These are phyloP conservation scores for Xenoacremonium recifei DNA, from an alignment of 2,329 filamentous ascomycete genomes.

Conservation along the genomic window DNA sequence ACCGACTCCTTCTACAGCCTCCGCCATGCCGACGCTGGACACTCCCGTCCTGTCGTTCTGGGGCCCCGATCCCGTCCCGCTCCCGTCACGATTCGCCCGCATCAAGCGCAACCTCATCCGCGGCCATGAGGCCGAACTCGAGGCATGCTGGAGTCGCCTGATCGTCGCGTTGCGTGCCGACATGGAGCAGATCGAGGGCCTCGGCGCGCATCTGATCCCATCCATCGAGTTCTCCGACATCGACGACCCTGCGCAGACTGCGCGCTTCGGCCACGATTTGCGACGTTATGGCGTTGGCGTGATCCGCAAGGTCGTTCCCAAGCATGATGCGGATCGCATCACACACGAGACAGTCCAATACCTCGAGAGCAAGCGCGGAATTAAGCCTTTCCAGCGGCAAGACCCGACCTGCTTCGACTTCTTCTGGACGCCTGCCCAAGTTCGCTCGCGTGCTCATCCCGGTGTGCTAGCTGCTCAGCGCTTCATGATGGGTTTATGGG, in stretches of 20 bases:
- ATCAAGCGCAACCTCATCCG: slow-evolving; percentile 55
- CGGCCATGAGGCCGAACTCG: slow-evolving; percentile 53
- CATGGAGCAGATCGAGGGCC: slow-evolving; percentile 49
- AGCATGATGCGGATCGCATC: slow-evolving; percentile 53
- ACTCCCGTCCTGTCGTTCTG: slow-evolving; percentile 55
- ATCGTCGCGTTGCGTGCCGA: slow-evolving; percentile 51
- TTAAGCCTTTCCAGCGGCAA: slow-evolving; percentile 29
- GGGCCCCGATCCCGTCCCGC: slow-evolving; percentile 55
- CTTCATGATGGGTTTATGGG: slow-evolving; percentile 68
- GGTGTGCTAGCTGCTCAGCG: slow-evolving; percentile 61
- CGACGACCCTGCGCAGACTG: slow-evolving; percentile 44
- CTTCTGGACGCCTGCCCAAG: slow-evolving; percentile 71
- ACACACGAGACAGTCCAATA: slow-evolving; percentile 62
- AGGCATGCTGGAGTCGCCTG: slow-evolving; percentile 54
- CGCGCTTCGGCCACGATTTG: slow-evolving; percentile 55
- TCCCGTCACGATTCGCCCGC: slow-evolving; percentile 56
- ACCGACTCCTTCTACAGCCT: slow-evolving; percentile 12
- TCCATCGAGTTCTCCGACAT: slow-evolving; percentile 54
- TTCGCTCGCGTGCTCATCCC: slow-evolving; percentile 65
- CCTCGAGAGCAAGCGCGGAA: slow-evolving; percentile 28
- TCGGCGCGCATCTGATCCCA: slow-evolving; percentile 53
- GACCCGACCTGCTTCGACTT: slow-evolving; percentile 71
- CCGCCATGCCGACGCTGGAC: slow-evolving; percentile 43
- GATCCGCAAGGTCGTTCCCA: slow-evolving; percentile 62
- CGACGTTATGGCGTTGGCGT: slow-evolving; percentile 64